phyloP scores from a whole-genome alignment of 306 rosid species.

The Pyrus betulifolia region DNA sequence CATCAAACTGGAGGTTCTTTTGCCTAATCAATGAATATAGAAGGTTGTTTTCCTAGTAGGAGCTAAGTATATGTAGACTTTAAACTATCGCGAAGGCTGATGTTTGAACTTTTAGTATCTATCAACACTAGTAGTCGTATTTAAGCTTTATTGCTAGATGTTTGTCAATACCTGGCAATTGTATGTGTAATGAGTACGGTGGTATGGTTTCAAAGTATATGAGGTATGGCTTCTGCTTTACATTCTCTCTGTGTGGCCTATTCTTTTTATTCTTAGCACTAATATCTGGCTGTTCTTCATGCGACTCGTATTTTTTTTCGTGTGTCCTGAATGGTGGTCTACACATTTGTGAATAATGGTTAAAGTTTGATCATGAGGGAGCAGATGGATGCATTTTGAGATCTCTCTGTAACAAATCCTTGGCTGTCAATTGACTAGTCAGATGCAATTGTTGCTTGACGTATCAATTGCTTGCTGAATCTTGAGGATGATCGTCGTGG shows the following conservation, averaged over 20 bases:
- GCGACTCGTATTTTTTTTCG: not conserved
- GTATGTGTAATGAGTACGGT: not conserved
- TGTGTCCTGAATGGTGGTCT: not conserved
- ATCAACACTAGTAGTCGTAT: not conserved
- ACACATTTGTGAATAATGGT: not conserved
- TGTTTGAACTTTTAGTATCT: not conserved
- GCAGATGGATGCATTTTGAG: not conserved
- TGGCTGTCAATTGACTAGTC: not conserved
- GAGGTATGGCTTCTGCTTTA: not conserved
- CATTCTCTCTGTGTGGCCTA: not conserved
- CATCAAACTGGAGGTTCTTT: conserved; percentile 72
- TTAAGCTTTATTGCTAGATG: not conserved
- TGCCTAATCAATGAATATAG: not conserved
- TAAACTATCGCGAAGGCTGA: not conserved
- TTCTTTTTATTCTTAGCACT: not conserved
- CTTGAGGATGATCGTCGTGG: not conserved
- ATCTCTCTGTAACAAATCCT: not conserved
- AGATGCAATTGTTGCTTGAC: not conserved
- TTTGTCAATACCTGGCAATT: not conserved
- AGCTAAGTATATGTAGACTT: not conserved
- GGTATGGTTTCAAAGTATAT: not conserved
- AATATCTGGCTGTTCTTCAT: not conserved
- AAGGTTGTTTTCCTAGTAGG: not conserved
- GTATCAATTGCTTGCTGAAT: not conserved
- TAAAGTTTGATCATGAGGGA: not conserved